phyloP scores from a whole-genome alignment of 1,284 basidiomycete species.

The Puccinia triticina region DNA sequence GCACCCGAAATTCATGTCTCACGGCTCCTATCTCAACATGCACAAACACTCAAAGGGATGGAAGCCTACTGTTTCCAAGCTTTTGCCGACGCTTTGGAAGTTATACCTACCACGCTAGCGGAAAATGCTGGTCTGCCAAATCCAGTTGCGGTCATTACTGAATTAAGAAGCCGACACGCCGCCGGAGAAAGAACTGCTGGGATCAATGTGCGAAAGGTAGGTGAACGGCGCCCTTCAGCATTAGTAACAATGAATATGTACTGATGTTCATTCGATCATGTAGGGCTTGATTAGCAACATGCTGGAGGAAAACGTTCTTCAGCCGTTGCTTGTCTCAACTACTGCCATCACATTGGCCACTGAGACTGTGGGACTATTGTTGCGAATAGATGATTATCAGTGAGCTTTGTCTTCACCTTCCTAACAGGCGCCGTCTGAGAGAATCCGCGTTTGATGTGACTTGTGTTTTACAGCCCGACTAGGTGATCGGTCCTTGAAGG shows the following conservation, averaged over 20 bases:
- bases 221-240: conserved; percentile 63
- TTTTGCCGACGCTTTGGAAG: conserved; percentile 95
- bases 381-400: conserved; percentile 93
- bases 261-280: conserved; percentile 42
- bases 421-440: neutral
- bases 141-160: conserved; percentile 97
- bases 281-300: conserved; percentile 95
- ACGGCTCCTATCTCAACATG: conserved; percentile 84
- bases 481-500: conserved; percentile 3
- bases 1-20: conserved; percentile 98
- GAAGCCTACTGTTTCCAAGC: conserved; percentile 99
- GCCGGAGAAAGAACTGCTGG: conserved; percentile 92
- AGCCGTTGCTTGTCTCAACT: conserved; percentile 92
- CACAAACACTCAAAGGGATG: conserved; percentile 94
- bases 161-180: conserved; percentile 94
- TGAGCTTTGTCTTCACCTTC: conserved; percentile 53
- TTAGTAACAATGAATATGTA: conserved; percentile 25
- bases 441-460: neutral
- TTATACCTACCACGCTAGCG: conserved; percentile 95
- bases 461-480: conserved; percentile 30
- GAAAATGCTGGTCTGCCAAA: conserved; percentile 94
- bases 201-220: conserved; percentile 94
- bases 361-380: conserved; percentile 92
- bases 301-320: conserved; percentile 93
- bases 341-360: conserved; percentile 93